phyloP scores from a whole-genome alignment of 768 basidiomycete genomes.

The Lanmaoa rubissima region DNA sequence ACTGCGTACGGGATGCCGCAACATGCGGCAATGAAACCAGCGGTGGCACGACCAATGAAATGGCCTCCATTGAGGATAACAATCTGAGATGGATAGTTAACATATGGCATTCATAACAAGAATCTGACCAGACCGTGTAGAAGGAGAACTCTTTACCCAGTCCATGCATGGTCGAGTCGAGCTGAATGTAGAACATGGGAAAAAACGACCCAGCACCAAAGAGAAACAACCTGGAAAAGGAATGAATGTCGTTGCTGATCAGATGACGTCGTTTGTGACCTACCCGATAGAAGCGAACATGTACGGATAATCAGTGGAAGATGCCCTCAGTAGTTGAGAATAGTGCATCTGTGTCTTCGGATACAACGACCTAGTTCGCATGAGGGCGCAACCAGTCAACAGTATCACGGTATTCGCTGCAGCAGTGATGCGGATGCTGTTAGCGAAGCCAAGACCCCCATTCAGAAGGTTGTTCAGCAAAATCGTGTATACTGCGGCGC shows the following conservation, averaged over 20 bases:
- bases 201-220: conserved; percentile 23
- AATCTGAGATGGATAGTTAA: conserved; percentile 24
- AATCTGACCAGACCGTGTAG: conserved; percentile 42
- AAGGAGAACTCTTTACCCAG: conserved; percentile 48
- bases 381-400: conserved; percentile 31
- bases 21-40: conserved; percentile 36
- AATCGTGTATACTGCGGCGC: conserved; percentile 22
- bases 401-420: conserved; percentile 40
- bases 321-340: conserved; percentile 16
- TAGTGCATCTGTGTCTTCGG: conserved; percentile 11
- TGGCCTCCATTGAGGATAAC: conserved; percentile 39
- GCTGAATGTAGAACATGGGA: conserved; percentile 49
- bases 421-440: conserved; percentile 45
- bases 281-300: conserved; percentile 27
- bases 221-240: conserved; percentile 12
- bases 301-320: conserved; percentile 23
- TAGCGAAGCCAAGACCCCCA: conserved; percentile 35
- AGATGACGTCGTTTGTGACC: not conserved
- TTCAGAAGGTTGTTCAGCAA: conserved; percentile 29
- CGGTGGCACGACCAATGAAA: conserved; percentile 36
- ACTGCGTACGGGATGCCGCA: conserved; percentile 47
- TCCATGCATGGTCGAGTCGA: conserved; percentile 50
- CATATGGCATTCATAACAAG: not conserved
- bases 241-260: not conserved
- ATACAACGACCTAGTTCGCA: conserved; percentile 41